Percentiles rank a stretch among this genome's conserved stretches.
These are phyloP conservation scores for Pseudonitzschia multistriata DNA, from an alignment of 108 stramenopile species.

Conservation along the genomic window DNA sequence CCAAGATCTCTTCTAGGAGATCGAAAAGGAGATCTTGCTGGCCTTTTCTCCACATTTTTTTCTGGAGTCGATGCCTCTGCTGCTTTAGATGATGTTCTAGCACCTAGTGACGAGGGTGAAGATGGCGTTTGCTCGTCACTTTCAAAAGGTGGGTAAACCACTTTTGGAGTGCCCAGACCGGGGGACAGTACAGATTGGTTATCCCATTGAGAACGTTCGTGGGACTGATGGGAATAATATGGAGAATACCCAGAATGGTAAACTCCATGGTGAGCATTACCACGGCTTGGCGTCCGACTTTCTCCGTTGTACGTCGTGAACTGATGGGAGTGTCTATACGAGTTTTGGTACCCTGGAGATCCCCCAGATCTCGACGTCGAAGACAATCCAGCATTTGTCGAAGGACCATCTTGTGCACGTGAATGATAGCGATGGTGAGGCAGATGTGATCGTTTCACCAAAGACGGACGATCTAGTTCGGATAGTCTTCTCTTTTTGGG, in stretches of 20 bases:
- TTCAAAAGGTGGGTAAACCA: background rate
- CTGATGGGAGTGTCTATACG: background rate
- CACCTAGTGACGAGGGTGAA: conserved; percentile 13
- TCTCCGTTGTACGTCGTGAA: background rate
- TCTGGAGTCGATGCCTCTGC: conserved; percentile 16
- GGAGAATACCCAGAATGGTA: conserved; percentile 34
- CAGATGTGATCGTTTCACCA: background rate
- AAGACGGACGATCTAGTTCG: conserved; percentile 1
- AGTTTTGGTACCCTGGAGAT: conserved; percentile 9
- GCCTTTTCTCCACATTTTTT: background rate
- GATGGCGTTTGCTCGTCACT: conserved; percentile 25
- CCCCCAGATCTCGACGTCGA: conserved; percentile 4
- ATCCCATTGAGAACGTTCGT: conserved; percentile 17
- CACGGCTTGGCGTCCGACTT: conserved; percentile 18
- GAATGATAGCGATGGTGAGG: conserved; percentile 11
- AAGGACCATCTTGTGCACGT: conserved; percentile 12
- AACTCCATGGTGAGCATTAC: background rate
- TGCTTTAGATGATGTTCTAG: conserved; percentile 13
- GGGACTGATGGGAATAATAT: background rate
- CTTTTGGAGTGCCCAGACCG: background rate
- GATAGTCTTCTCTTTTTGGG: background rate
- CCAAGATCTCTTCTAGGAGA: conserved; percentile 20
- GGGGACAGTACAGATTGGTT: background rate
- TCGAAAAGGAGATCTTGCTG: conserved; percentile 33
- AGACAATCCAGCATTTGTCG: background rate